Base-by-base conservation (phyloP, 73 alveolate genomes). In the Paramecium octaurelia region DNA sequence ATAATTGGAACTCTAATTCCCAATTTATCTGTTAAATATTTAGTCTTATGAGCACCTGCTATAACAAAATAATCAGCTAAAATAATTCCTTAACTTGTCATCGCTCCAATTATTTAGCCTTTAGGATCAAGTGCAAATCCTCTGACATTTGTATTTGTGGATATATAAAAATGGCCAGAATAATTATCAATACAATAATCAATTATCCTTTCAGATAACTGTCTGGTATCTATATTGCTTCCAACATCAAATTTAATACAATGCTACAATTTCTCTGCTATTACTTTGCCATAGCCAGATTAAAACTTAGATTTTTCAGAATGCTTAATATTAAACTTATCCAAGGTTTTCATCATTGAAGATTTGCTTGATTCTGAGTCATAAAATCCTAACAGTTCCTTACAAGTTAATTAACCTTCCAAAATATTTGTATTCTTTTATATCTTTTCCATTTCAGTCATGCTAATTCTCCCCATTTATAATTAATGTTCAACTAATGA, bases 1-100 rank as follows among this genome's bases (percentile, higher is more conserved):
- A 80, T 80, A 0, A 80, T 80, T n/a, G 91, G 91, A 44, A 80
- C 46, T 80, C 91, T 80, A 31, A 80, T 43, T 43, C 91, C 91
- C 16, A 80, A 46, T 21, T 23, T 80, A 80, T 80, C 91, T 1
- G 91, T 46, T 46, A 80, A 80, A 21, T 43, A 80, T 46, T 80
- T 80, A 23, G 91, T 44, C 20, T 80, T 23, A 80, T 80, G 91
- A 23, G 91, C 91, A 8, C 42, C 43, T 18, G 76, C 54, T 9
- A 80, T 80, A 24, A 80, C 75, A 80, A 80, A 80, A 11, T 80
- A 31, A 46, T 80, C 91, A 38, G 57, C 70, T 43, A 80, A 80
- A 11, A 80, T 43, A 42, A 80, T 48, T 42, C 91, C 91, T 80
- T 40, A 20, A 4, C 46, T 48, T 8, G 76, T 80, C 75, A 48